Evolutionary conservation across 2,329 filamentous ascomycete species (phyloP), one percentile per base, ranked within the genome.

Genomic region (Pseudocercospora vitis): DNA sequence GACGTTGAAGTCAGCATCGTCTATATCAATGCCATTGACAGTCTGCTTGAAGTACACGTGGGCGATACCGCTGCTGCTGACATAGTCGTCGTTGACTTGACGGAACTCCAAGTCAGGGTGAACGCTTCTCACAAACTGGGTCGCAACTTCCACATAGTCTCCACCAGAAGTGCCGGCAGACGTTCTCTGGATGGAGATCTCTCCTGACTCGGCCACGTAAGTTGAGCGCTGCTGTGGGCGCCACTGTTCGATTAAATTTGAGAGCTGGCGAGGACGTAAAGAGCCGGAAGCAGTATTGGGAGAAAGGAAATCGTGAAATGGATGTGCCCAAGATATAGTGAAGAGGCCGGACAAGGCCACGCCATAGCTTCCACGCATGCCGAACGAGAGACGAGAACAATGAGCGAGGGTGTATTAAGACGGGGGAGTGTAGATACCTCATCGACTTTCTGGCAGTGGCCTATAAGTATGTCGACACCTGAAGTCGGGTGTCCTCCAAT

Each of bases 1-100:
- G 44, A 84, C 78, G 48, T 83, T 82, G 62, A 83, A 81, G 63
- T 82, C 79, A 1, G 78, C 79, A 60, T 84, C 84, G 60, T 83
- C 81, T 55, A 85, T 77, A 56, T 84, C 81, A 19, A 84, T 65
- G 1, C 77, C 81, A 50, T 83, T 78, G 5, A 73, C 70, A 0
- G 80, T 83, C 69, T 84, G 82, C 68, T 79, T 81, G 64, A 84
- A 81, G 65, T 82, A 76, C 58, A 83, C 79, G 61, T 84, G 81
- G 0, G 73, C 74, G 55, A 84, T 72, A 7, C 81, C 80, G 50
- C 81, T 82, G 40, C 62, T 67, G n/a, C 81, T 75, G 8, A 79
- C 71, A 46, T 83, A 84, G 60, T 78, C 73, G 62, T 83, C 80
- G 0, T 74, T 64, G 0, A 78, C 75, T 5, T 81, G 57, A 16